Conservation (phyloP, 2,329 filamentous ascomycete genomes). For the Cryphonectria parasitica region DNA sequence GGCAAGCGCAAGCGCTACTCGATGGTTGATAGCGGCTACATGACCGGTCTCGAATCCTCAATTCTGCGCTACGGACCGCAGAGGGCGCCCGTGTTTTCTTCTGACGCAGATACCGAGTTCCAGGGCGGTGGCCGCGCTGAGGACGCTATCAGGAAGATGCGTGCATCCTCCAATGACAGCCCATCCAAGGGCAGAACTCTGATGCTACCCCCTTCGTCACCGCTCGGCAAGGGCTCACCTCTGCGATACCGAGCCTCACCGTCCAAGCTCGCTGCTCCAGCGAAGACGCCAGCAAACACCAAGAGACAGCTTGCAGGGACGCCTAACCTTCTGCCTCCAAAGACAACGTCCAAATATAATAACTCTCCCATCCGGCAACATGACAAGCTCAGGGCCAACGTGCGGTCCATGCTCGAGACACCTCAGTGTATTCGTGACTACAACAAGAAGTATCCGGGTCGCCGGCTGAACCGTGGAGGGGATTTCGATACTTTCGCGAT, state of each 20-base stretch:
- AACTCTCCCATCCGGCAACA: constrained; percentile 29
- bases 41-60: constrained; percentile 93
- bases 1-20: constrained; percentile 74
- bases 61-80: constrained; percentile 66
- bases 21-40: constrained; percentile 93
- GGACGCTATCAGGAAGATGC: constrained; percentile 91
- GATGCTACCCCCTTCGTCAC: constrained; percentile 28
- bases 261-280: constrained; percentile 12
- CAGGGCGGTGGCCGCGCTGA: constrained; percentile 85
- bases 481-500: constrained; percentile 27
- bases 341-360: constrained; percentile 28
- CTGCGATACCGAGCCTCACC: constrained; percentile 24
- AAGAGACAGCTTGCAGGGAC: constrained; percentile 22
- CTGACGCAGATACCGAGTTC: constrained; percentile 78
- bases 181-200: constrained; percentile 64
- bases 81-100: constrained; percentile 40
- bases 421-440: constrained; percentile 28
- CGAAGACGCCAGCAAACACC: constrained; percentile 24
- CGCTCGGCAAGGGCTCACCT: constrained; percentile 26
- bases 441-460: constrained; percentile 25
- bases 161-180: constrained; percentile 91
- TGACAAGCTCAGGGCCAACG: constrained; percentile 26
- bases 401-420: constrained; percentile 28
- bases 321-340: constrained; percentile 26
- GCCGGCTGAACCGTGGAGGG: constrained; percentile 11